These are phyloP conservation scores for Thalassiosira livingstoniorum DNA, from an alignment of 352 stramenopile genomes.

Conservation along the genomic window DNA sequence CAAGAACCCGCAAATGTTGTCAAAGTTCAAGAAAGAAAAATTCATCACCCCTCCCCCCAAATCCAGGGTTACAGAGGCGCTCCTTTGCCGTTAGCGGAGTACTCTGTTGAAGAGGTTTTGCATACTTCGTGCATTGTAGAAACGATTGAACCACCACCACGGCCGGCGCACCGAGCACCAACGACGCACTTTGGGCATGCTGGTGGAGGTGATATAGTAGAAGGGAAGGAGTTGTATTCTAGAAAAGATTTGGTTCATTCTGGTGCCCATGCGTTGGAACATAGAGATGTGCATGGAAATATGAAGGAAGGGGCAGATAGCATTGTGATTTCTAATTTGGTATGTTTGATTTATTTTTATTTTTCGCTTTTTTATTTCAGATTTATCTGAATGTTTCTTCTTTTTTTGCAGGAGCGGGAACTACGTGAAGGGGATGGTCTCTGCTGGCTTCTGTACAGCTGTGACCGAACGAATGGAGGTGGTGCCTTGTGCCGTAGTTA, in stretches of 20 bases:
- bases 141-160: conserved; percentile 3
- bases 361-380: not conserved
- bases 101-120: conserved; percentile 43
- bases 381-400: not conserved
- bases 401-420: conserved; percentile 54
- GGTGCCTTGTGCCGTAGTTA: conserved; percentile 61
- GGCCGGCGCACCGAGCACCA: conserved; percentile 8
- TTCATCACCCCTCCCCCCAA: no score
- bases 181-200: conserved; percentile 60
- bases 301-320: conserved; percentile 68
- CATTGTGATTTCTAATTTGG: conserved; percentile 60
- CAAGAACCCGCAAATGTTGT: not conserved
- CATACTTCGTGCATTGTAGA: conserved; percentile 6
- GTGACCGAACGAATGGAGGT: conserved; percentile 60
- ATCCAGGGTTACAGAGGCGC: no score
- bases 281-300: conserved; percentile 66
- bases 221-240: conserved; percentile 69
- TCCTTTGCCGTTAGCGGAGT: no score
- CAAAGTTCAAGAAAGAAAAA: not conserved
- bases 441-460: conserved; percentile 59
- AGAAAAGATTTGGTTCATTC: conserved; percentile 55
- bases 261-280: conserved; percentile 51
- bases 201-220: conserved; percentile 44
- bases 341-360: conserved; percentile 1
- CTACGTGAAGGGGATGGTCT: conserved; percentile 65